These are phyloP conservation scores for Colletotrichum melonis DNA, from an alignment of 2,329 filamentous ascomycete genomes.

Conservation along the genomic window DNA sequence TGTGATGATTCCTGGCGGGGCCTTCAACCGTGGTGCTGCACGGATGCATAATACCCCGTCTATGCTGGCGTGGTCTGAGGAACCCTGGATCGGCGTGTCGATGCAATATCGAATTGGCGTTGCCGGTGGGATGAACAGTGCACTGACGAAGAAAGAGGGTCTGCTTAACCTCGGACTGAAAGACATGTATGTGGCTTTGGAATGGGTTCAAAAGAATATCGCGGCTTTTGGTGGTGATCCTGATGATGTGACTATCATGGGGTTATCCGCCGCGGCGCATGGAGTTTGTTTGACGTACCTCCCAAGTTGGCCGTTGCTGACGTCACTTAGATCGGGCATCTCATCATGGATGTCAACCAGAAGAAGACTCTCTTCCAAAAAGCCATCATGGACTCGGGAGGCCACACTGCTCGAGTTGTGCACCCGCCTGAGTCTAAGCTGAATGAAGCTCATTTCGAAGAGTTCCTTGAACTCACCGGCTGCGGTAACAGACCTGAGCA, in stretches of 20 bases:
- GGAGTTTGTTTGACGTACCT: slow-evolving; percentile 35
- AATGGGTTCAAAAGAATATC: slow-evolving; percentile 65
- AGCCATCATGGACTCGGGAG: slow-evolving; percentile 46
- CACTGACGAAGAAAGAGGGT: slow-evolving; percentile 61
- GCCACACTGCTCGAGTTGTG: slow-evolving; percentile 44
- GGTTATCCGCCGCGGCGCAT: slow-evolving; percentile 50
- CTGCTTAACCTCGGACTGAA: slow-evolving; percentile 64
- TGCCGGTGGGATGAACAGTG: slow-evolving; percentile 68
- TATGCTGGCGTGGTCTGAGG: slow-evolving; percentile 60
- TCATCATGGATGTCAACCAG: slow-evolving; percentile 47
- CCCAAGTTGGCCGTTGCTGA: background rate
- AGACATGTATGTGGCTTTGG: slow-evolving; percentile 59
- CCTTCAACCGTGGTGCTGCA: slow-evolving; percentile 46
- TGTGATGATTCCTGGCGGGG: slow-evolving; percentile 57
- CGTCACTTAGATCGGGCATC: slow-evolving; percentile 40
- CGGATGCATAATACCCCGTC: slow-evolving; percentile 52
- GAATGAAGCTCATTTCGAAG: slow-evolving; percentile 43
- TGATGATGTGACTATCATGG: slow-evolving; percentile 60
- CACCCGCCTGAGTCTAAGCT: slow-evolving; percentile 41
- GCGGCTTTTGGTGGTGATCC: slow-evolving; percentile 61
- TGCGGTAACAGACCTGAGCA: slow-evolving; percentile 36
- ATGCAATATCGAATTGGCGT: slow-evolving; percentile 63
- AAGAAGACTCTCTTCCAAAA: slow-evolving; percentile 45
- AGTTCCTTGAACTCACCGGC: slow-evolving; percentile 44
- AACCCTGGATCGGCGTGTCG: slow-evolving; percentile 60